Conservation (phyloP, 805 yeast species). For the Candida anglica region DNA sequence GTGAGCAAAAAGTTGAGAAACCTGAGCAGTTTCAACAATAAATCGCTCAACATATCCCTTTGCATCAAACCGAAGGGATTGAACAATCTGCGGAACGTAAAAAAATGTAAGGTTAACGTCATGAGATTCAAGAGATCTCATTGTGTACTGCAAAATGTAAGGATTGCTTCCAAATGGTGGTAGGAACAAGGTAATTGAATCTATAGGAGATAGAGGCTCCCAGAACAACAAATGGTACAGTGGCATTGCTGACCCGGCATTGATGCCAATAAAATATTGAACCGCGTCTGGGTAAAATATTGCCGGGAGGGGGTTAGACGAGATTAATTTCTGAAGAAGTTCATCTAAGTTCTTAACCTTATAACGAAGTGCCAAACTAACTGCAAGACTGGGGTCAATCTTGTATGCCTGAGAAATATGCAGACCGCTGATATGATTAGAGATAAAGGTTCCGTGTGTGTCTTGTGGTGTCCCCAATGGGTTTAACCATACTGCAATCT, state of each 20-base stretch:
- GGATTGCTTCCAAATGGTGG: constrained; percentile 70
- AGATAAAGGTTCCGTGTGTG: constrained; percentile 31
- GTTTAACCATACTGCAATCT: constrained; percentile 73
- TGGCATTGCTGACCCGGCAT: constrained; percentile 34
- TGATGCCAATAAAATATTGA: constrained; percentile 44
- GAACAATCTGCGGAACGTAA: constrained; percentile 98
- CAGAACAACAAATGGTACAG: constrained; percentile 53
- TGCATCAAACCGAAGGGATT: constrained; percentile 76
- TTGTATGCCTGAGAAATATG: constrained; percentile 56
- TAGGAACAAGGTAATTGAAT: constrained; percentile 76
- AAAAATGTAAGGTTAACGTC: constrained; percentile 88
- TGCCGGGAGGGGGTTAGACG: constrained; percentile 56
- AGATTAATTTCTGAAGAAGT: constrained; percentile 42
- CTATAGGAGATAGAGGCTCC: constrained; percentile 76
- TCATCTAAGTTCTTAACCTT: constrained; percentile 38
- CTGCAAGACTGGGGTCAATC: constrained; percentile 69
- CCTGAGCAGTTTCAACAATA: constrained; percentile 87
- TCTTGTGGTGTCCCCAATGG: constrained; percentile 48
- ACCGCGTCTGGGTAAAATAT: constrained; percentile 56
- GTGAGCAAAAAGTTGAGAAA: constrained; percentile 89
- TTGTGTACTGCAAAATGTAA: constrained; percentile 74
- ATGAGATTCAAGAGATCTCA: constrained; percentile 84
- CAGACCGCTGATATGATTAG: constrained; percentile 30
- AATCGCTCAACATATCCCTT: constrained; percentile 85
- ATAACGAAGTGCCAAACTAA: constrained; percentile 62